Conservation (phyloP, 2,329 filamentous ascomycete genomes). For the Fusarium sarcochroum region DNA sequence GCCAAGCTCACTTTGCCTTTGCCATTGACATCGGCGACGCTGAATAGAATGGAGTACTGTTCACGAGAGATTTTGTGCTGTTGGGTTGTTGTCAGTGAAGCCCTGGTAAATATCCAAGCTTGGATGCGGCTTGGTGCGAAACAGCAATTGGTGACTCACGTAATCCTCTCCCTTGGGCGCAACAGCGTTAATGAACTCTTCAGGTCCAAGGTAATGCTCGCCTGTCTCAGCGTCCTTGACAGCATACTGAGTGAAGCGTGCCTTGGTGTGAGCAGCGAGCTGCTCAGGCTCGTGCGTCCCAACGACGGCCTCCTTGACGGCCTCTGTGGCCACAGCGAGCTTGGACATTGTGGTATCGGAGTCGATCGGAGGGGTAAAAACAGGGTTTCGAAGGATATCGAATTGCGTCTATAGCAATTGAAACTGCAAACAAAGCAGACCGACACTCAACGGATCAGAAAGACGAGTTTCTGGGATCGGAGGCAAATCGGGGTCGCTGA, state of each 20-base stretch:
- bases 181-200: constrained; percentile 93
- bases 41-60: constrained; percentile 94
- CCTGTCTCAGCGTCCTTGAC: constrained; percentile 80
- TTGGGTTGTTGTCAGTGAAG: constrained; percentile 34
- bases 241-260: constrained; percentile 83
- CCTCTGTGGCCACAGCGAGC: constrained; percentile 71
- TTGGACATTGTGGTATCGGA: constrained; percentile 54
- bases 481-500: constrained; percentile 25
- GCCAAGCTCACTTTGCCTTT: constrained; percentile 81
- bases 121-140: constrained; percentile 1
- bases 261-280: constrained; percentile 81
- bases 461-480: constrained; percentile 14
- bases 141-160: constrained; percentile 69
- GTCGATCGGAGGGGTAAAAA: constrained; percentile 39
- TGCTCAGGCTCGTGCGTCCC: constrained; percentile 71
- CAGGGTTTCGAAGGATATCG: constrained; percentile 21
- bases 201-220: constrained; percentile 83
- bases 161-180: constrained; percentile 91
- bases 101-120: constrained; percentile 19
- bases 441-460: constrained; percentile 30
- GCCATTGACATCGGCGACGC: constrained; percentile 85
- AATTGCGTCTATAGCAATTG: constrained; percentile 40
- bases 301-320: constrained; percentile 84
- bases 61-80: constrained; percentile 98
- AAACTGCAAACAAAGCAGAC: constrained; percentile 12